Percentiles rank a stretch among this genome's conserved stretches.
These are phyloP conservation scores for Colletotrichum sidae DNA, from an alignment of 2,329 filamentous ascomycete genomes.

Conservation along the genomic window DNA sequence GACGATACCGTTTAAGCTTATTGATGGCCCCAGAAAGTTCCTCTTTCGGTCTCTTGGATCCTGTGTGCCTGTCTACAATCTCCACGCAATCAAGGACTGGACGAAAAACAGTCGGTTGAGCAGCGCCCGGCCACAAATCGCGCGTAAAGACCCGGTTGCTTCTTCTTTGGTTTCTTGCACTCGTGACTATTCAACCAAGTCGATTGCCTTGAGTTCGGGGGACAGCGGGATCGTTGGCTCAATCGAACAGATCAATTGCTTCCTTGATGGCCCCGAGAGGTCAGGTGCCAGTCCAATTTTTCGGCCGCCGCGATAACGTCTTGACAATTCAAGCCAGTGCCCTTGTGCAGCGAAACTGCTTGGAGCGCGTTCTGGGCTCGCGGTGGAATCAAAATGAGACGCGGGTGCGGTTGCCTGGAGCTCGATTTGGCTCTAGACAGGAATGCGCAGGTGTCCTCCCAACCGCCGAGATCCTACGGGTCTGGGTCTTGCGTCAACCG, in stretches of 20 bases:
- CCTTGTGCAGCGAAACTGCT: no score
- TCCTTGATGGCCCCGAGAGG: neutral
- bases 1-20: constrained; percentile 34
- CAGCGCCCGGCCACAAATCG: constrained; percentile 20
- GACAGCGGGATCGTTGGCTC: neutral
- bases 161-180: constrained; percentile 9
- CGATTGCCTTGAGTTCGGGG: neutral
- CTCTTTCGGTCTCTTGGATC: constrained; percentile 18
- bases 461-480: no score
- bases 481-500: no score
- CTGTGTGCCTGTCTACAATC: constrained; percentile 13
- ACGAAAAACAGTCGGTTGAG: constrained; percentile 36
- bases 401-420: no score
- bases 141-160: constrained; percentile 21
- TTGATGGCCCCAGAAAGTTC: constrained; percentile 29
- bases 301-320: no score
- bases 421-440: no score
- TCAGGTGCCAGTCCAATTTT: constrained; percentile 16
- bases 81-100: neutral
- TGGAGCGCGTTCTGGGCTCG: no score
- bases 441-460: no score
- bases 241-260: constrained; percentile 3
- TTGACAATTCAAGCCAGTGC: no score
- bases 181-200: constrained; percentile 11
- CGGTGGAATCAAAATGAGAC: no score